phyloP scores from a whole-genome alignment of 331 rosid genomes.

The Dryas integrifolia region DNA sequence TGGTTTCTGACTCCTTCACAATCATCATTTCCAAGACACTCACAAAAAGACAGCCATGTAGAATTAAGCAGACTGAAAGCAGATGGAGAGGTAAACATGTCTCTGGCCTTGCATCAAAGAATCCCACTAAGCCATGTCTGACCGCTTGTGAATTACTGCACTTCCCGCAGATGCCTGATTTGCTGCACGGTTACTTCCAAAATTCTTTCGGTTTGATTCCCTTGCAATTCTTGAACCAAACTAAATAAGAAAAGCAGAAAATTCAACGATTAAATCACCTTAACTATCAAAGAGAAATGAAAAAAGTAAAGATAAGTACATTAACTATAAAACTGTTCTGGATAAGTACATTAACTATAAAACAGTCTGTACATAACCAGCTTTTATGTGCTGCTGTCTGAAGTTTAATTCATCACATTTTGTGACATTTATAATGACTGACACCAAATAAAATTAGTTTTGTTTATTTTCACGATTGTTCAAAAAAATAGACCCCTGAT shows the following conservation, averaged over 20 bases:
- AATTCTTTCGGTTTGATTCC: constrained; percentile 84
- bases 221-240: constrained; percentile 95
- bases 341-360: background rate
- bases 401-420: background rate
- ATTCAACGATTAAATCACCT: background rate
- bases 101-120: background rate
- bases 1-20: background rate
- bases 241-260: constrained; percentile 32
- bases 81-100: constrained; percentile 1
- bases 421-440: background rate
- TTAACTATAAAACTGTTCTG: background rate
- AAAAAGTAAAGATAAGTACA: background rate
- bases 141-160: constrained; percentile 49
- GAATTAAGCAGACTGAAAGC: background rate
- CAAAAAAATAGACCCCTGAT: too few relatives aligned
- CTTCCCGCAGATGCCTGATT: constrained; percentile 97
- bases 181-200: constrained; percentile 94
- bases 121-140: constrained; percentile 27
- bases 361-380: background rate
- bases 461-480: too few relatives aligned
- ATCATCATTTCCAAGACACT: background rate
- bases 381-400: background rate
- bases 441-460: too few relatives aligned
- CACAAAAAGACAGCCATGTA: background rate
- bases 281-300: background rate